A percentile compares a stretch with the other conserved stretches of the same genome.
These are phyloP conservation scores for Aspergillus novofumigatus DNA, from an alignment of 2,329 filamentous ascomycete species.

Conservation along the genomic window DNA sequence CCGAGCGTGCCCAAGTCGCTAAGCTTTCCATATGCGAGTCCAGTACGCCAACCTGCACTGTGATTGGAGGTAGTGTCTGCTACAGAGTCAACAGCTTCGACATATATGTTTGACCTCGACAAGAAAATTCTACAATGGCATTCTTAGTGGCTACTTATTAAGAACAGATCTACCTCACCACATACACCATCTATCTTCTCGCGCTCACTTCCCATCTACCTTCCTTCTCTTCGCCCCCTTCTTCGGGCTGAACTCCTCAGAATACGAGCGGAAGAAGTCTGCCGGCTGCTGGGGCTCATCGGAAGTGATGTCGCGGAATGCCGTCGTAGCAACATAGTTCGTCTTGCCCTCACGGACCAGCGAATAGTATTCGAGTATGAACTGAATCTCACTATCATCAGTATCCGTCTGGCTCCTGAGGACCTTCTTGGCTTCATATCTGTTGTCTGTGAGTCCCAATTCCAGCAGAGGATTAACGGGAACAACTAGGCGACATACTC, in stretches of 20 bases:
- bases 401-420: constrained; percentile 35
- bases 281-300: constrained; percentile 44
- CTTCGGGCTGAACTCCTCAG: constrained; percentile 31
- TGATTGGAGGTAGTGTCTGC: neutral
- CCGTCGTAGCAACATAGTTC: constrained; percentile 50
- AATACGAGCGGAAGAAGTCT: constrained; percentile 49
- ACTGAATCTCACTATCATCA: constrained; percentile 43
- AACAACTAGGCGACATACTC: constrained; percentile 30
- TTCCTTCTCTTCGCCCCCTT: constrained; percentile 1
- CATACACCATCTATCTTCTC: neutral
- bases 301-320: constrained; percentile 49
- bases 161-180: neutral
- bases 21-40: neutral
- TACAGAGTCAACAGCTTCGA: neutral
- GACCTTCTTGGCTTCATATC: constrained; percentile 32
- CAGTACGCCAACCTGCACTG: neutral
- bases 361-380: constrained; percentile 51
- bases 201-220: neutral
- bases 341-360: constrained; percentile 52
- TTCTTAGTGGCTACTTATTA: neutral
- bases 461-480: constrained; percentile 35
- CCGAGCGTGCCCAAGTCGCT: neutral
- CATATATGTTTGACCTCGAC: neutral
- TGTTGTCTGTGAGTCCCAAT: constrained; percentile 1
- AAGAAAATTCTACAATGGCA: neutral